These are phyloP conservation scores for Kodamaea sagamina DNA, from an alignment of 805 yeast species.

Conservation along the genomic window DNA sequence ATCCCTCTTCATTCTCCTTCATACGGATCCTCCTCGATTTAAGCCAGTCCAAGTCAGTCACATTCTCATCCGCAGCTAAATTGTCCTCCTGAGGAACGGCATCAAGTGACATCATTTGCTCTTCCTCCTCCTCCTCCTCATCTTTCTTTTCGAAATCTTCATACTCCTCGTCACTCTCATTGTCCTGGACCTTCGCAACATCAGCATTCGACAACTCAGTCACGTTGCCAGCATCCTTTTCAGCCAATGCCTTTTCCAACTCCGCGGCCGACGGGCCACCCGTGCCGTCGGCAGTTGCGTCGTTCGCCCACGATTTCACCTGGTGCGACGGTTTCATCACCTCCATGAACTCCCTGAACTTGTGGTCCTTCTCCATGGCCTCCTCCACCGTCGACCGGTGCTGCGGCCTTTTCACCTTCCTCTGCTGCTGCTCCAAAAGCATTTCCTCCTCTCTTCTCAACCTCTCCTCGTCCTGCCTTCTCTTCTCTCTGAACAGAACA, in stretches of 20 bases:
- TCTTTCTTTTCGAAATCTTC: constrained; percentile 42
- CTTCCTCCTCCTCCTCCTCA: constrained; percentile 41
- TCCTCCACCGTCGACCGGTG: constrained; percentile 49
- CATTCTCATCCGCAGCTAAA: constrained; percentile 48
- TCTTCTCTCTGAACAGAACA: constrained; percentile 49
- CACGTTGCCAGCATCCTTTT: constrained; percentile 19
- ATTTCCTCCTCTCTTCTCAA: constrained; percentile 44
- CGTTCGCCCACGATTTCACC: constrained; percentile 75
- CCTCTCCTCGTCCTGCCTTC: constrained; percentile 47
- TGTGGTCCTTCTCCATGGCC: constrained; percentile 64
- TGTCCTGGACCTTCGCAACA: constrained; percentile 43
- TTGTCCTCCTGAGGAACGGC: constrained; percentile 14
- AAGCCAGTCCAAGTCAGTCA: constrained; percentile 87
- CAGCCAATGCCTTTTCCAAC: constrained; percentile 44
- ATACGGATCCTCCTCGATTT: constrained; percentile 73
- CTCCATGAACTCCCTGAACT: constrained; percentile 77
- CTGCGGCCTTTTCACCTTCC: constrained; percentile 40
- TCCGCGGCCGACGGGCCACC: constrained; percentile 49
- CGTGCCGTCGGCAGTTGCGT: constrained; percentile 47
- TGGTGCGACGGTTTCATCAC: constrained; percentile 77
- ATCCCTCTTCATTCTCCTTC: constrained; percentile 29
- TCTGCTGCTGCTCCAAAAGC: constrained; percentile 33
- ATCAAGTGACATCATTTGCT: constrained; percentile 40
- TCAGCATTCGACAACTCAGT: constrained; percentile 21
- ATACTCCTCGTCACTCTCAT: constrained; percentile 54